Evolutionary conservation across 805 yeast genomes (phyloP), one percentile per base, ranked within the genome.

Genomic region (Ogataea allantospora): DNA sequence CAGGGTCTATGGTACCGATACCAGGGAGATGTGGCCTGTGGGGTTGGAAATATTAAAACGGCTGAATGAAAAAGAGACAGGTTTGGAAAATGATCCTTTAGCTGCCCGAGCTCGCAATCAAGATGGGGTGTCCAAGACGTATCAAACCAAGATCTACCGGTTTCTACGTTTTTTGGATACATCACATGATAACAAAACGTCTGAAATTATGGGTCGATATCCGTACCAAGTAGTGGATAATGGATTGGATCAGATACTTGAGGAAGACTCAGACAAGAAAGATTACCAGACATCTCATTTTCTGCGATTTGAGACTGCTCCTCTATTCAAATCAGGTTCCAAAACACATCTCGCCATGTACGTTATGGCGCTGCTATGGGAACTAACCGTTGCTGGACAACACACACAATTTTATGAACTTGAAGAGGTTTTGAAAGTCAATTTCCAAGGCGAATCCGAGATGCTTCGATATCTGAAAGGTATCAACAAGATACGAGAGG

Each of bases 1-100:
- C 3, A 55, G 82, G 35, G 48, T 73, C 1, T 73, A 73, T 1
- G 55, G 56, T 1, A 66, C 75, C 8, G 86, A 83, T 52, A 54
- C 80, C 5, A 62, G 78, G 37, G 59, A 71, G 3, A 52, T 81
- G 8, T 83, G 89, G 89, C 74, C 83, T 0, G 24, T 80, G 1
- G 88, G 84, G 0, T 56, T 77, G 5, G 80, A 77, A 42, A 75
- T 82, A 5, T 51, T 82, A 15, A 50, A 53, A 21, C 38, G 53
- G 16, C 30, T 58, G 30, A 57, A 54, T 38, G 53, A 51, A 29
- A 27, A 44, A 6, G 57, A 57, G 32, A 16, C 15, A 5, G 30
- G 31, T 14, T 21, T 13, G 18, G 21, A 25, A 18, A 10, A 12
- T 9, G 40, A 31, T 13, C 35, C 40, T n/a, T 7, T 21, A 5